Conservation (phyloP, 2,329 filamentous ascomycete genomes). For the Fusarium sp. region DNA sequence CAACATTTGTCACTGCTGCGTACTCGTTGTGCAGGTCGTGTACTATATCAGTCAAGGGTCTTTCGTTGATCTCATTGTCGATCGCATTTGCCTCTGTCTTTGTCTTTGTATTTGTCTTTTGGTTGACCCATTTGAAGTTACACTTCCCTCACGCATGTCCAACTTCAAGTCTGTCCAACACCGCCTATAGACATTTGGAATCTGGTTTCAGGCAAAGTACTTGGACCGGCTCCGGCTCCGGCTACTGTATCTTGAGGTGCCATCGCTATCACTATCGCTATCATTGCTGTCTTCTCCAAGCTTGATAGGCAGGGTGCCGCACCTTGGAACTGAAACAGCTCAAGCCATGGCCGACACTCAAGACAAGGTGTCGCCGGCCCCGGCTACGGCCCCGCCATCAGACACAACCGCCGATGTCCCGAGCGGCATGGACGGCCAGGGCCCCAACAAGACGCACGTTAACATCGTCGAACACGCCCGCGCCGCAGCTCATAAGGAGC, state of each 20-base stretch:
- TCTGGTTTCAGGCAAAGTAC: not conserved
- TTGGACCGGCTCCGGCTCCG: not conserved
- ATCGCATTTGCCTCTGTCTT: conserved; percentile 1
- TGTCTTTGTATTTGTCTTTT: conserved; percentile 3
- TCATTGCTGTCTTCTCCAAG: not conserved
- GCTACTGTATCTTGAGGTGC: not conserved
- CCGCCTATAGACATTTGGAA: not conserved
- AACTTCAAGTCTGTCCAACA: conserved; percentile 10
- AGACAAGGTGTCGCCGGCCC: conserved; percentile 31
- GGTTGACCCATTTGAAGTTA: conserved; percentile 2
- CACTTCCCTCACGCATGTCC: conserved; percentile 5
- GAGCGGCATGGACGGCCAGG: conserved; percentile 5
- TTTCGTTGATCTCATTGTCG: not conserved
- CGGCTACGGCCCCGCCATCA: conserved; percentile 30
- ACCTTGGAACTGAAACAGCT: conserved; percentile 16
- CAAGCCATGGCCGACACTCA: conserved; percentile 31
- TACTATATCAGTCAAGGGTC: conserved; percentile 4
- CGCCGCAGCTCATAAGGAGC: conserved; percentile 39
- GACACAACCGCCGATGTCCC: conserved; percentile 32
- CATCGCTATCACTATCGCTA: not conserved
- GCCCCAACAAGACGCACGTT: conserved; percentile 31
- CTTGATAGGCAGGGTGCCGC: not conserved
- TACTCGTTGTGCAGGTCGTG: conserved; percentile 13
- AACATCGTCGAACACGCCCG: conserved; percentile 40
- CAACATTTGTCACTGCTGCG: conserved; percentile 24